Evolutionary conservation across 202 grass and related monocot genomes (phyloP).

Genomic region (Brachypodium distachyon): DNA sequence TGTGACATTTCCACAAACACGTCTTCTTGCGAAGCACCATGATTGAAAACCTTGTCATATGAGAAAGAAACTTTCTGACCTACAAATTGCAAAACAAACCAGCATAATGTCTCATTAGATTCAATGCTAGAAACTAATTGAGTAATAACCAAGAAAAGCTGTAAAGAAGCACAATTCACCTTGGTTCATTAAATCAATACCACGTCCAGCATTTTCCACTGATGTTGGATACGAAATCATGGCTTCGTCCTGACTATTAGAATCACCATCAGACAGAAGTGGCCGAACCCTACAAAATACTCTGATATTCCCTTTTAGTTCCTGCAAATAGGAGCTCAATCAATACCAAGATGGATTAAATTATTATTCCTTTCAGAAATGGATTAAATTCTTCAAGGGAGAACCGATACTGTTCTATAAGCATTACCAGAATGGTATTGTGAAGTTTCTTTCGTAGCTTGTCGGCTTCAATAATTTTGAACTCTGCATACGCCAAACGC

Average conservation of each 20-base stretch:
- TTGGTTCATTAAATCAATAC: slow-evolving; percentile 68
- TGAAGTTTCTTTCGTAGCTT: slow-evolving; percentile 80
- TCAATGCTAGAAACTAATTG: not conserved
- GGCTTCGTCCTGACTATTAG: slow-evolving; percentile 29
- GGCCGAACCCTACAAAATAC: slow-evolving; percentile 96
- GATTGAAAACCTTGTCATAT: slow-evolving; percentile 88
- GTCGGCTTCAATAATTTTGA: slow-evolving; percentile 82
- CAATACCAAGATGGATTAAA: not conserved
- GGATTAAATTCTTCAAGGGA: not conserved
- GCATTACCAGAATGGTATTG: slow-evolving; percentile 84
- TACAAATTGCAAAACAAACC: slow-evolving; percentile 30
- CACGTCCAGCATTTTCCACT: slow-evolving; percentile 54
- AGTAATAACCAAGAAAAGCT: not conserved
- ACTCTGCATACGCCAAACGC: slow-evolving; percentile 62
- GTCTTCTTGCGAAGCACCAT: slow-evolving; percentile 68
- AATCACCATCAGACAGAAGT: slow-evolving; percentile 39
- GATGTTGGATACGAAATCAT: slow-evolving; percentile 74
- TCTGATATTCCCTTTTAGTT: slow-evolving; percentile 92
- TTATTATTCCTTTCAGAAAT: not conserved
- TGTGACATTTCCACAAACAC: slow-evolving; percentile 96
- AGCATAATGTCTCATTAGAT: not conserved
- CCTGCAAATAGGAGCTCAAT: slow-evolving; percentile 37
- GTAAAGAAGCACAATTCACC: slow-evolving; percentile 21
- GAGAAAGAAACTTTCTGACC: slow-evolving; percentile 71
- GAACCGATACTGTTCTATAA: not conserved